Conservation (phyloP, 2,329 filamentous ascomycete species). For the Colletotrichum karsti region DNA sequence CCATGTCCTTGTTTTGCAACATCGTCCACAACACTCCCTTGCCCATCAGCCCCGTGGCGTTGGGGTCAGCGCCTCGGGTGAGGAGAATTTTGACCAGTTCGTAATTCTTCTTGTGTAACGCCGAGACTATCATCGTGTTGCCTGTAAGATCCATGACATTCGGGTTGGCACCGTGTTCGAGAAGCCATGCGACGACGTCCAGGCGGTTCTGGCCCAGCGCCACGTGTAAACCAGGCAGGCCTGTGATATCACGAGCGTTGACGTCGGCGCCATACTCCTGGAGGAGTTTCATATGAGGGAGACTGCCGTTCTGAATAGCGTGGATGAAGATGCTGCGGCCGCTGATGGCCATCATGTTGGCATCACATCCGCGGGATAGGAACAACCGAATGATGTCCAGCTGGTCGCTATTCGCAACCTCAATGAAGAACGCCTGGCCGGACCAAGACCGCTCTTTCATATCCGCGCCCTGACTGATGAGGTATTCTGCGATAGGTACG, state of each 20-base stretch:
- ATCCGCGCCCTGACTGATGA: constrained; percentile 29
- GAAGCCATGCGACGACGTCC: constrained; percentile 43
- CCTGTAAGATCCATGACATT: constrained; percentile 40
- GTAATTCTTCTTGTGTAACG: constrained; percentile 38
- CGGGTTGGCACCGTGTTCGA: constrained; percentile 43
- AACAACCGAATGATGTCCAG: constrained; percentile 33
- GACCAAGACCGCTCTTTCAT: constrained; percentile 22
- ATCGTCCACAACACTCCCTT: constrained; percentile 17
- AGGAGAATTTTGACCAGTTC: constrained; percentile 28
- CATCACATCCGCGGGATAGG: constrained; percentile 45
- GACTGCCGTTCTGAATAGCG: constrained; percentile 33
- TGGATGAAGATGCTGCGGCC: constrained; percentile 40
- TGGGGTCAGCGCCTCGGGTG: constrained; percentile 32
- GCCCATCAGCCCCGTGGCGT: constrained; percentile 17
- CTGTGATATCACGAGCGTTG: constrained; percentile 34
- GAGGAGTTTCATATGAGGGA: constrained; percentile 21
- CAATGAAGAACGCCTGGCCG: constrained; percentile 25
- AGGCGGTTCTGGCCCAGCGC: constrained; percentile 36
- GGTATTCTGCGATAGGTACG: constrained; percentile 21
- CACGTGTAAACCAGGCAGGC: constrained; percentile 34
- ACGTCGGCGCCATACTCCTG: constrained; percentile 34
- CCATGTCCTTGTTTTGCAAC: constrained; percentile 20
- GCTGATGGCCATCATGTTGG: constrained; percentile 37
- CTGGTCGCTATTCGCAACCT: constrained; percentile 19
- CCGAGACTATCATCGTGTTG: constrained; percentile 41